Evolutionary conservation across 768 basidiomycete genomes (phyloP).

Genomic region (Leccinum uliginosum): DNA sequence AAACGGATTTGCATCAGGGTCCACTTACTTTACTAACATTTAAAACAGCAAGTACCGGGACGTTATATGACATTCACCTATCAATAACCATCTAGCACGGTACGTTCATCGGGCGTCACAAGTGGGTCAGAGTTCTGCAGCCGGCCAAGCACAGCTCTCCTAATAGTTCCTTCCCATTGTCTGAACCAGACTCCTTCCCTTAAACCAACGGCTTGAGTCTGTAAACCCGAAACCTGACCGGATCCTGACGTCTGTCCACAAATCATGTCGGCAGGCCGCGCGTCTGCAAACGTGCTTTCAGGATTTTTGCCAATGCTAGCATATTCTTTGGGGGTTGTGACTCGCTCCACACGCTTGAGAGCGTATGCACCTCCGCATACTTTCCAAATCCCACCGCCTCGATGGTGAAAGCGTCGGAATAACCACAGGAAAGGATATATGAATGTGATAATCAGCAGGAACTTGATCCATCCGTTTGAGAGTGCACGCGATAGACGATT

Average conservation of each 20-base stretch:
- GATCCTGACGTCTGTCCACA: constrained; percentile 19
- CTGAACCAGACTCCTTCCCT: constrained; percentile 79
- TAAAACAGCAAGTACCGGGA: background rate
- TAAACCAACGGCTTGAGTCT: constrained; percentile 47
- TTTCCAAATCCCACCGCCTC: constrained; percentile 71
- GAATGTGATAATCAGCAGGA: constrained; percentile 62
- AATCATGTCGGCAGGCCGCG: background rate
- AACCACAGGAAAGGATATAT: constrained; percentile 83
- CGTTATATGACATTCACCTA: background rate
- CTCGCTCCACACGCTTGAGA: constrained; percentile 44
- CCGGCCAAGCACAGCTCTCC: constrained; percentile 47
- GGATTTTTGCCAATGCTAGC: constrained; percentile 1
- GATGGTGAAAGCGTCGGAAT: constrained; percentile 61
- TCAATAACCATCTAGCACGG: constrained; percentile 25
- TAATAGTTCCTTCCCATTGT: constrained; percentile 69
- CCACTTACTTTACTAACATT: background rate
- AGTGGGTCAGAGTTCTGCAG: constrained; percentile 35
- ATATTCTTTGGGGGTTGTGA: constrained; percentile 8
- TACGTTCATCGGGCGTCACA: constrained; percentile 26
- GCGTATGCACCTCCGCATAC: constrained; percentile 75
- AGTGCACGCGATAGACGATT: constrained; percentile 63
- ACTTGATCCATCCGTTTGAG: constrained; percentile 66
- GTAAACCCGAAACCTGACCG: constrained; percentile 25
- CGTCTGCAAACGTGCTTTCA: constrained; percentile 5
- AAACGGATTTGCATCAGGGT: constrained; percentile 2